These are phyloP conservation scores for Triticum aestivum DNA, from an alignment of 176 grass and related monocot species.

Conservation along the genomic window DNA sequence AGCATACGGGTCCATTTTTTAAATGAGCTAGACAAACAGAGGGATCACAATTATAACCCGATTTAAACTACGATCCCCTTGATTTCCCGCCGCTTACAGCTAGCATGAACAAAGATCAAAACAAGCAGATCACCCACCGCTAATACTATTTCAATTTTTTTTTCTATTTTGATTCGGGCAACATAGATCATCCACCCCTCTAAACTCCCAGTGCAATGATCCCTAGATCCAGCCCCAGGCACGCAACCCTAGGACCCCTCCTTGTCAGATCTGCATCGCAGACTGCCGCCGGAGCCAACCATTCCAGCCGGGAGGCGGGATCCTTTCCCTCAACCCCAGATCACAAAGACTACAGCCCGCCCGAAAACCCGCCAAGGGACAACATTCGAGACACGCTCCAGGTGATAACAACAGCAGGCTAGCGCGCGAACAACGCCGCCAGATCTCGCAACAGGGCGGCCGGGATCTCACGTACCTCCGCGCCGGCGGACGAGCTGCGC, in stretches of 20 bases:
- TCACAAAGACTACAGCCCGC: slow-evolving; percentile 10
- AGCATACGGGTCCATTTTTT: neutral
- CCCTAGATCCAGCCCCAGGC: slow-evolving; percentile 17
- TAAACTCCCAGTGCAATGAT: neutral
- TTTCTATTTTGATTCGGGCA: neutral
- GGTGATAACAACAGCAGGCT: neutral
- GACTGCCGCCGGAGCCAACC: neutral
- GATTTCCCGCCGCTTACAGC: slow-evolving; percentile 1
- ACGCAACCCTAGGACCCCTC: neutral
- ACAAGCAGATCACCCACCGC: neutral
- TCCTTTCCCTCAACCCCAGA: neutral
- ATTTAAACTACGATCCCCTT: slow-evolving; percentile 1
- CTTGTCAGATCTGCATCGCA: neutral
- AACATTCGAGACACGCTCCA: neutral
- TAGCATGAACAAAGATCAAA: neutral
- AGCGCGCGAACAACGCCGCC: neutral
- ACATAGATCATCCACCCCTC: neutral
- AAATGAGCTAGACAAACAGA: neutral
- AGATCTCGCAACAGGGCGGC: neutral
- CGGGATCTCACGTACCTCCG: neutral
- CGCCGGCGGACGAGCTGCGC: neutral
- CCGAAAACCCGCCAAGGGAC: too few relatives aligned
- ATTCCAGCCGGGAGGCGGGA: neutral
- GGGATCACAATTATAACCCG: neutral
- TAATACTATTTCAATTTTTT: neutral